These are phyloP conservation scores for Phellinidium pouzarii DNA, from an alignment of 1,284 basidiomycete species.

Conservation along the genomic window DNA sequence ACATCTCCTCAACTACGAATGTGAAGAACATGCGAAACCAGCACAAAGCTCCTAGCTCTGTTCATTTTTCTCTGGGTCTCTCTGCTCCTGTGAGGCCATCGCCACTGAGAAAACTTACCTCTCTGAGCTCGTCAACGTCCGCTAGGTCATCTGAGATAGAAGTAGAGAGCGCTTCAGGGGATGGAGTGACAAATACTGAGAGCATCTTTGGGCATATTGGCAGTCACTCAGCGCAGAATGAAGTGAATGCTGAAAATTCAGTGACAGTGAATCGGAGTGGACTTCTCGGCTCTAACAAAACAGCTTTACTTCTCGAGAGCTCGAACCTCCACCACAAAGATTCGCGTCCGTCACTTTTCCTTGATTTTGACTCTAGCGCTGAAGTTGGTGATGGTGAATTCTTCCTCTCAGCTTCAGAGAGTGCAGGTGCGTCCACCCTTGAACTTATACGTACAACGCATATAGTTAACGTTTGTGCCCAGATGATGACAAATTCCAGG, in stretches of 20 bases:
- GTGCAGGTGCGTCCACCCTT: not conserved
- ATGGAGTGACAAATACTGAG: too few relatives aligned
- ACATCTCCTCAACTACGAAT: not conserved
- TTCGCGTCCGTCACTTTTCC: not conserved
- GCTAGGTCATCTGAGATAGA: not conserved
- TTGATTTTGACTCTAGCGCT: not conserved
- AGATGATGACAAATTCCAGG: not conserved
- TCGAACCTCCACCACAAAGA: not conserved
- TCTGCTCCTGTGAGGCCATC: conserved; percentile 7
- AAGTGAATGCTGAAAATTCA: too few relatives aligned
- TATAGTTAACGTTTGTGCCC: too few relatives aligned
- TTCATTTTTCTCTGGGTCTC: not conserved
- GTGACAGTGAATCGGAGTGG: too few relatives aligned
- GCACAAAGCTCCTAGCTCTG: not conserved
- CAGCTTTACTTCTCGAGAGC: not conserved
- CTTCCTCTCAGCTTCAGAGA: not conserved
- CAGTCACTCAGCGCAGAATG: too few relatives aligned
- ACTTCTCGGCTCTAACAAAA: too few relatives aligned
- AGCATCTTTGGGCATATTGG: too few relatives aligned
- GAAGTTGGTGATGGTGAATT: not conserved
- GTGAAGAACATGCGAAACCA: not conserved
- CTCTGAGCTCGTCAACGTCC: not conserved
- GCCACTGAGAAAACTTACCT: conserved; percentile 6
- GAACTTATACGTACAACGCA: not conserved
- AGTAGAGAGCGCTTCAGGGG: not conserved